These are phyloP conservation scores for Graphilbum sp. DNA, from an alignment of 2,329 filamentous ascomycete species.

Conservation along the genomic window DNA sequence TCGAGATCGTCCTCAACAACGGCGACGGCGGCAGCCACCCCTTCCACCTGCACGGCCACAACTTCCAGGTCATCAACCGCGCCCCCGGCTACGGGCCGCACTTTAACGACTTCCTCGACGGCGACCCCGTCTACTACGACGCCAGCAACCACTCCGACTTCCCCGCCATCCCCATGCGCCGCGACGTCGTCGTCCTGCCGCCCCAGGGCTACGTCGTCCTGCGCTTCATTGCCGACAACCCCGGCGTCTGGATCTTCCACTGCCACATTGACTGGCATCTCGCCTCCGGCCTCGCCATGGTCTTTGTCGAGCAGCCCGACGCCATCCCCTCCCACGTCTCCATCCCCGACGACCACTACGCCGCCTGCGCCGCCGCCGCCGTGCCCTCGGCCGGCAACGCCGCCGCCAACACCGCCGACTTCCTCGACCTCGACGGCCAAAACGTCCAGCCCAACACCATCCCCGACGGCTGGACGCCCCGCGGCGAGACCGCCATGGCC, in stretches of 20 bases:
- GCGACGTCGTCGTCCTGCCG: constrained; percentile 51
- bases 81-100: constrained; percentile 39
- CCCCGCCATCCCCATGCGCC: constrained; percentile 40
- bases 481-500: constrained; percentile 57
- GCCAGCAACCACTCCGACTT: constrained; percentile 20
- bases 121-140: constrained; percentile 15
- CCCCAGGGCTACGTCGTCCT: constrained; percentile 53
- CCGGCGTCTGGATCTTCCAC: constrained; percentile 48
- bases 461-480: constrained; percentile 33
- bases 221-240: constrained; percentile 51
- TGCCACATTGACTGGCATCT: constrained; percentile 74
- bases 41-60: constrained; percentile 65
- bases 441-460: constrained; percentile 7
- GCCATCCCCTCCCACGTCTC: constrained; percentile 42
- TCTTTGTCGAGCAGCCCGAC: constrained; percentile 45
- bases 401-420: constrained; percentile 12
- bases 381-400: constrained; percentile 15
- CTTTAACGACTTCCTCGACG: constrained; percentile 30
- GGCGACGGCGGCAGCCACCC: constrained; percentile 54
- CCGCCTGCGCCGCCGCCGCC: constrained; percentile 30
- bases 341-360: constrained; percentile 43
- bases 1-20: constrained; percentile 67
- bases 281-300: constrained; percentile 46
- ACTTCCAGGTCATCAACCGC: constrained; percentile 46
- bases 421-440: constrained; percentile 13